A percentile compares a stretch with the other conserved stretches of the same genome.
phyloP scores from a whole-genome alignment of 2,329 filamentous ascomycete species.

The Leptographium flavum region DNA sequence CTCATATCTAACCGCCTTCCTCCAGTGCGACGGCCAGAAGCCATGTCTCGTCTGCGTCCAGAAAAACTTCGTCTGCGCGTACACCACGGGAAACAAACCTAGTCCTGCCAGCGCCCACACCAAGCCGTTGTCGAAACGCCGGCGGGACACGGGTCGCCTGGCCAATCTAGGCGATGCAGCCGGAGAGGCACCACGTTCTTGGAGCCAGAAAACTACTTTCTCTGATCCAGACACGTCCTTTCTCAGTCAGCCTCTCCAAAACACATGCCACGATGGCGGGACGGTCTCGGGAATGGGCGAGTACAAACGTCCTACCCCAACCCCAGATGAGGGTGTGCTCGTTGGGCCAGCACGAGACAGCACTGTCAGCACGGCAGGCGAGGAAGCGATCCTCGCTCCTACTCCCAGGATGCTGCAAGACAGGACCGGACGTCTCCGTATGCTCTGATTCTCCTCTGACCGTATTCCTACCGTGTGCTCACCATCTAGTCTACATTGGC shows the following conservation, averaged over 20 bases:
- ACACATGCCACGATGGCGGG: neutral
- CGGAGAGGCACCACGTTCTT: no score
- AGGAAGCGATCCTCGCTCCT: slow-evolving; percentile 40
- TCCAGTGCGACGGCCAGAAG: slow-evolving; percentile 41
- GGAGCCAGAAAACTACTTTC: neutral
- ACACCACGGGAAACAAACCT: slow-evolving; percentile 13
- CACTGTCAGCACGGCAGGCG: slow-evolving; percentile 30
- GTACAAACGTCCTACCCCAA: neutral
- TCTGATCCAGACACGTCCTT: neutral
- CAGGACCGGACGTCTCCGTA: slow-evolving; percentile 39
- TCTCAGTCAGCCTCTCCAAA: neutral
- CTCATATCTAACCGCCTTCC: neutral
- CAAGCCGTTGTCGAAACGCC: no score
- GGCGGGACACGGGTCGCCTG: neutral
- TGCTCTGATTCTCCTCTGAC: no score
- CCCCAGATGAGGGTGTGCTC: neutral
- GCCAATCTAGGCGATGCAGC: no score
- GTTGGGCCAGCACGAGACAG: slow-evolving; percentile 22
- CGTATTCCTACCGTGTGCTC: no score
- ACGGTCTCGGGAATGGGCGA: neutral
- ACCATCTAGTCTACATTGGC: slow-evolving; percentile 52
- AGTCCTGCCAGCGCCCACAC: neutral
- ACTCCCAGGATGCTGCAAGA: slow-evolving; percentile 46
- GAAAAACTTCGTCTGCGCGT: slow-evolving; percentile 30
- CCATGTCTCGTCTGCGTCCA: slow-evolving; percentile 46